Percentiles rank a stretch among this genome's conserved stretches.
phyloP scores from a whole-genome alignment of 1,284 basidiomycete genomes.

The Chiua sp. region DNA sequence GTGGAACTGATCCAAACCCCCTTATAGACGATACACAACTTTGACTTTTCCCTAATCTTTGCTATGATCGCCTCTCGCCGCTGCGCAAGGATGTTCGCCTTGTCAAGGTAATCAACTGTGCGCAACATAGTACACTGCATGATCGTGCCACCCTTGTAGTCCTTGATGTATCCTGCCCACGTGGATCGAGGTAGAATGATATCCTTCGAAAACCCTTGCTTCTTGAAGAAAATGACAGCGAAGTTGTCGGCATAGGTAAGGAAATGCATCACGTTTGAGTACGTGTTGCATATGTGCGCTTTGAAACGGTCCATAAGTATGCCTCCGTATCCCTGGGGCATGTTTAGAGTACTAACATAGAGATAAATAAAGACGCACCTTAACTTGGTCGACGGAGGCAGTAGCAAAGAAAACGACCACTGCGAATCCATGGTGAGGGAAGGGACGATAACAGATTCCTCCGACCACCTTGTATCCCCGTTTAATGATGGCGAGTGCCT shows the following conservation, averaged over 20 bases:
- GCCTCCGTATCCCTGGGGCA: constrained; percentile 88
- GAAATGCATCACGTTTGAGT: constrained; percentile 92
- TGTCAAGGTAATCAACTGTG: constrained; percentile 90
- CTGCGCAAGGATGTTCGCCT: constrained; percentile 75
- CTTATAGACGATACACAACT: constrained; percentile 85
- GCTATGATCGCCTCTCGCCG: constrained; percentile 91
- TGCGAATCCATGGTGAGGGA: constrained; percentile 93
- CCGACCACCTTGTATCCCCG: constrained; percentile 96
- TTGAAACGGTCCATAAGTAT: constrained; percentile 99
- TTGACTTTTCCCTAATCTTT: constrained; percentile 90
- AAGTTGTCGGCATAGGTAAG: constrained; percentile 99
- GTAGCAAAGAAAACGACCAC: constrained; percentile 99
- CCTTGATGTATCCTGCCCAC: constrained; percentile 99
- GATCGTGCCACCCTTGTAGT: constrained; percentile 99
- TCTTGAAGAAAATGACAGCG: constrained; percentile 99
- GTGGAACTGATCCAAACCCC: constrained; percentile 85
- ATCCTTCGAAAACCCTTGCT: constrained; percentile 99
- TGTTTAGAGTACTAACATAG: background rate
- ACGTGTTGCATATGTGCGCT: constrained; percentile 82
- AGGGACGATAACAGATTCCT: constrained; percentile 97
- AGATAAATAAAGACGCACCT: constrained; percentile 56
- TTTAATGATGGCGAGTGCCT: constrained; percentile 94
- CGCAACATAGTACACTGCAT: constrained; percentile 98
- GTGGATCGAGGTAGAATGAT: constrained; percentile 89
- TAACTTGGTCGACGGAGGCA: constrained; percentile 95